Conservation (phyloP, 768 basidiomycete genomes). For the Psilocybe azurescens region DNA sequence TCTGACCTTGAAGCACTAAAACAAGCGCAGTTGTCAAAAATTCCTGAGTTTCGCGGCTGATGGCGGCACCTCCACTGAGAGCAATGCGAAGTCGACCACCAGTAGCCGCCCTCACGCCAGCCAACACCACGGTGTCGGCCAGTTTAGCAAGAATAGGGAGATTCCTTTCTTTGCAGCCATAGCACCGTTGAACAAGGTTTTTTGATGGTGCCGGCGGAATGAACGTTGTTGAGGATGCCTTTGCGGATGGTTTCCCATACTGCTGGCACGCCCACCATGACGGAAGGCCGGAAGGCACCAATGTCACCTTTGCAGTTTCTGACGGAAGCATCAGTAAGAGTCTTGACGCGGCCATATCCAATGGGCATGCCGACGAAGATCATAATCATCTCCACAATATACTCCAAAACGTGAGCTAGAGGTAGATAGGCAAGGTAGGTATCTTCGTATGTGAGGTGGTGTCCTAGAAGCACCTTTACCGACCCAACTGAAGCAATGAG, state of each 20-base stretch:
- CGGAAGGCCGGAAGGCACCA: slow-evolving; percentile 78
- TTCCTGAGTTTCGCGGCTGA: slow-evolving; percentile 88
- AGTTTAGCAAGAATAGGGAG: slow-evolving; percentile 69
- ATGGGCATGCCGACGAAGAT: slow-evolving; percentile 78
- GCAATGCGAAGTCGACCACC: slow-evolving; percentile 87
- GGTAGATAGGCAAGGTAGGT: slow-evolving; percentile 75
- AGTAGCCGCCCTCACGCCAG: slow-evolving; percentile 78
- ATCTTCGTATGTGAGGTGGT: slow-evolving; percentile 64
- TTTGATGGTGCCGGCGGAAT: slow-evolving; percentile 69
- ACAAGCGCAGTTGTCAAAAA: slow-evolving; percentile 86
- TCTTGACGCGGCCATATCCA: slow-evolving; percentile 95
- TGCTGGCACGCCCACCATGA: slow-evolving; percentile 94
- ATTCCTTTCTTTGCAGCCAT: slow-evolving; percentile 73
- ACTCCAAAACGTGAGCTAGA: slow-evolving; percentile 72
- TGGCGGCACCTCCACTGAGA: slow-evolving; percentile 84
- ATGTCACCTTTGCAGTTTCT: slow-evolving; percentile 89
- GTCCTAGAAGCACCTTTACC: slow-evolving; percentile 73
- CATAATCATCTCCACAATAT: slow-evolving; percentile 85
- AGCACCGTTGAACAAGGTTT: slow-evolving; percentile 81
- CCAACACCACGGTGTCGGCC: slow-evolving; percentile 80
- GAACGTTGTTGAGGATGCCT: slow-evolving; percentile 86
- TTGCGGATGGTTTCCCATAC: slow-evolving; percentile 98
- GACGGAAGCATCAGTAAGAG: slow-evolving; percentile 92
- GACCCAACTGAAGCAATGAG: slow-evolving; percentile 87
- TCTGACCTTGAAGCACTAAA: slow-evolving; percentile 79